A percentile compares a stretch with the other conserved stretches of the same genome.
Evolutionary conservation across 495 filamentous ascomycete genomes (phyloP).

Genomic region (Xylaria grammica): DNA sequence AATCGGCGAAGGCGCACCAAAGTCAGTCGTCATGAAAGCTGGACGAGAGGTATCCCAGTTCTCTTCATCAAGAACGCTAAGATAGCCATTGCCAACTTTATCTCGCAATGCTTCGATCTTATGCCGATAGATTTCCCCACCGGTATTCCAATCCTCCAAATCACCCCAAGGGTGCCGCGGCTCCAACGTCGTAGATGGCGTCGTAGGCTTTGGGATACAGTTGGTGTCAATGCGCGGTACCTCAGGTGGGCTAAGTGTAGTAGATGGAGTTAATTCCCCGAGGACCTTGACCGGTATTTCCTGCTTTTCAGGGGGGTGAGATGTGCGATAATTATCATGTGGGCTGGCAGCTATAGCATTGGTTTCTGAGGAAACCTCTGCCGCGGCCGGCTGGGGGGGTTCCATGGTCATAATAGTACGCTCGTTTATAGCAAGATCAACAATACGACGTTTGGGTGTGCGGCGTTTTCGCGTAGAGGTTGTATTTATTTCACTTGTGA

Average conservation of each 20-base stretch:
- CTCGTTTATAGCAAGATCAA: constrained; percentile 76
- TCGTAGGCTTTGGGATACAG: constrained; percentile 47
- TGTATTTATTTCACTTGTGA: constrained; percentile 57
- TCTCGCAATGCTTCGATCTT: constrained; percentile 84
- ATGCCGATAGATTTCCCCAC: constrained; percentile 79
- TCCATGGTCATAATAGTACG: constrained; percentile 40
- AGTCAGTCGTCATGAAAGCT: constrained; percentile 44
- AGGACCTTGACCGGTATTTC: constrained; percentile 27
- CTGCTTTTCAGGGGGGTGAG: constrained; percentile 43
- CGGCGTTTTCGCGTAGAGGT: constrained; percentile 56
- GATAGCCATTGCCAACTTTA: constrained; percentile 83
- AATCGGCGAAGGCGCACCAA: constrained; percentile 46
- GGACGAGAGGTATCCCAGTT: constrained; percentile 56
- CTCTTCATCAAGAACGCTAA: constrained; percentile 83
- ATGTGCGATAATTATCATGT: constrained; percentile 51
- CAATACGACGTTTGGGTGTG: constrained; percentile 74
- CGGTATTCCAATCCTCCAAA: constrained; percentile 66
- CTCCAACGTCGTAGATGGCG: constrained; percentile 44
- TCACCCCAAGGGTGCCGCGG: constrained; percentile 48
- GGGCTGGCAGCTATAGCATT: constrained; percentile 20
- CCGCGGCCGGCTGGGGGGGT: constrained; percentile 24
- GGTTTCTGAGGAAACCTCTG: constrained; percentile 10
- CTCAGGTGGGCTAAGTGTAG: constrained; percentile 38
- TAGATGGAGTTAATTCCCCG: constrained; percentile 37
- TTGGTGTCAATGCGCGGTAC: constrained; percentile 54